Evolutionary conservation across 805 yeast species (phyloP), one percentile per base, ranked within the genome.

Genomic region (Candida arabinofermentans): DNA sequence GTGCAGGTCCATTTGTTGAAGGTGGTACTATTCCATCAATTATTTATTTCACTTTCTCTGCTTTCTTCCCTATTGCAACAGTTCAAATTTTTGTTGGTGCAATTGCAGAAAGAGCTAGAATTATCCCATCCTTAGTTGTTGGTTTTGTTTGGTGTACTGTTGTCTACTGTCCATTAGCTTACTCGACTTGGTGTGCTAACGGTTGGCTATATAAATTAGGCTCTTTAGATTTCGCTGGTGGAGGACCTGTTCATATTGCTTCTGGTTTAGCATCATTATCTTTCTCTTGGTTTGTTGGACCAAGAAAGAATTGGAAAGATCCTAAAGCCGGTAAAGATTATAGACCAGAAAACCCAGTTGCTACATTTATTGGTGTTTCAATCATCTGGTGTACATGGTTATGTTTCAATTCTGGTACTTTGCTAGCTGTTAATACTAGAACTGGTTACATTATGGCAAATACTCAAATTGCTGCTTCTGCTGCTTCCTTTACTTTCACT

Each of bases 381-480:
- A 58, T 71, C 36, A 70, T 71, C 41, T 70, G 73, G 74, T 69
- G 65, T 39, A 68, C 73, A n/a, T 71, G 75, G 76, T 61, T 70
- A 41, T 69, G 75, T 50, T 71, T 71, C 61, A 71, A 71, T 49
- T 62, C 73, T 12, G 76, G 75, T 29, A 70, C 75, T 14, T 54
- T 70, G 35, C 55, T 70, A 12, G 40, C 68, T 2, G 71, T 70
- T 33, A 66, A 59, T 37, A 46, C 50, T 4, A 64, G 76, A 58
- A 70, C 75, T 5, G 74, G 72, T 26, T 70, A 70, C 54, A 70
- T 70, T 37, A 65, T 69, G 59, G 62, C 68, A 40, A 71, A 71
- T 51, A 76, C 83, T 4, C 70, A 75, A 48, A 53, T 76, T 14
- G 76, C 79, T 0, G 77, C 81, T 1, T 60, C 74, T 1, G 61